phyloP scores from a whole-genome alignment of 176 grass and related monocot species.

The Themeda triandra region DNA sequence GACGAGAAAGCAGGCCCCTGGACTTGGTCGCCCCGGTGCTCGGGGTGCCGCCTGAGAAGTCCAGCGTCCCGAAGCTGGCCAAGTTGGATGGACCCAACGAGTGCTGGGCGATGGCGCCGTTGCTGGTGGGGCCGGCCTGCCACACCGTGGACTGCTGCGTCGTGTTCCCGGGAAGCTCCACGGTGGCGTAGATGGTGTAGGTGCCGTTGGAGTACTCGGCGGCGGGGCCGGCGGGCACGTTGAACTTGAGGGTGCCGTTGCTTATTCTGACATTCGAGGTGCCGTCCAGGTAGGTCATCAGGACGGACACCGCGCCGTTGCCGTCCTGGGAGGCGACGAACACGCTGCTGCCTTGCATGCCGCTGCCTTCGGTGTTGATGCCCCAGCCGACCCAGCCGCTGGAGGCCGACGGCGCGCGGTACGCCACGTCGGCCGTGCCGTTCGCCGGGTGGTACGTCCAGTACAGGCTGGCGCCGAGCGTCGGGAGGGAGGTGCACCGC shows the following conservation, averaged over 20 bases:
- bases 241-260: slow-evolving; percentile 24
- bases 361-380: slow-evolving; percentile 39
- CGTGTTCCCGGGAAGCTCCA: slow-evolving; percentile 48
- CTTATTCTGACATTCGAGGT: not conserved
- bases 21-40: not conserved
- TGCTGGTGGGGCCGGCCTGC: slow-evolving; percentile 45
- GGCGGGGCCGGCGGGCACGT: slow-evolving; percentile 16
- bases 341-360: slow-evolving; percentile 55
- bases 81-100: not conserved
- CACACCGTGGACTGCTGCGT: slow-evolving; percentile 66
- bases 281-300: slow-evolving; percentile 27
- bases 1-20: not conserved
- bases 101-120: slow-evolving; percentile 28
- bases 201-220: slow-evolving; percentile 45
- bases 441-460: slow-evolving; percentile 66
- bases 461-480: slow-evolving; percentile 53
- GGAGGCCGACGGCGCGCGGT: slow-evolving; percentile 33
- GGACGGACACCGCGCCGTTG: slow-evolving; percentile 26
- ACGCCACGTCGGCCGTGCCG: slow-evolving; percentile 60
- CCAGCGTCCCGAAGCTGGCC: slow-evolving; percentile 15
- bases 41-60: slow-evolving; percentile 45
- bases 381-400: slow-evolving; percentile 68
- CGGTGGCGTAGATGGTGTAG: slow-evolving; percentile 76
- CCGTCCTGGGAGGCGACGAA: slow-evolving; percentile 50
- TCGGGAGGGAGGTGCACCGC: slow-evolving; percentile 43